A percentile compares a stretch with the other conserved stretches of the same genome.
phyloP scores from a whole-genome alignment of 2,329 filamentous ascomycete genomes.

The Aspergillus sclerotialis region DNA sequence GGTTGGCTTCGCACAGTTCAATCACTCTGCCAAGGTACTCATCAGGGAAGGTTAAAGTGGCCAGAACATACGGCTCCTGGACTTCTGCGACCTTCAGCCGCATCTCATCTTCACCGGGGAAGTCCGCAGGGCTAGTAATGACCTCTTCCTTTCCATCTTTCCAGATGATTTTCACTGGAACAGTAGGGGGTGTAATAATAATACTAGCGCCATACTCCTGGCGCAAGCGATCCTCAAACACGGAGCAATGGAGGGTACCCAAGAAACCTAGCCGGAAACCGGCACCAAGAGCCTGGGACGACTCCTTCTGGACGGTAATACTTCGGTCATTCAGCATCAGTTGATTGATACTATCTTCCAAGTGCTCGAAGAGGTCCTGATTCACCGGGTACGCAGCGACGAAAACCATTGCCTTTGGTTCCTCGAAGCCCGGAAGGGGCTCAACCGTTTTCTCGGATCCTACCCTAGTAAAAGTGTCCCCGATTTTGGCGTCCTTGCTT shows the following conservation, averaged over 20 bases:
- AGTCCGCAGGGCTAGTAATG: slow-evolving; percentile 79
- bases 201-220: slow-evolving; percentile 93
- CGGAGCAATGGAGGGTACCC: slow-evolving; percentile 96
- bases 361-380: slow-evolving; percentile 73
- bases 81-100: slow-evolving; percentile 53
- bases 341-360: slow-evolving; percentile 92
- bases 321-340: slow-evolving; percentile 91
- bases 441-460: slow-evolving; percentile 70
- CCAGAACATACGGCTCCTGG: slow-evolving; percentile 68
- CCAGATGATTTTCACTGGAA: slow-evolving; percentile 82
- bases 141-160: slow-evolving; percentile 69
- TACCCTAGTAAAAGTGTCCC: slow-evolving; percentile 84
- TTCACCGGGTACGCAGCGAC: slow-evolving; percentile 94
- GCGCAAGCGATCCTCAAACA: slow-evolving; percentile 89
- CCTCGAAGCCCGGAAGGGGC: slow-evolving; percentile 85
- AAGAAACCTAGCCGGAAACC: slow-evolving; percentile 93
- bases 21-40: slow-evolving; percentile 93
- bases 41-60: slow-evolving; percentile 84
- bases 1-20: slow-evolving; percentile 84
- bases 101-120: slow-evolving; percentile 64
- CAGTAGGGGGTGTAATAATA: slow-evolving; percentile 93
- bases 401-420: slow-evolving; percentile 98
- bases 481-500: slow-evolving; percentile 90
- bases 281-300: slow-evolving; percentile 84
- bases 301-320: slow-evolving; percentile 88